A percentile compares a stretch with the other conserved stretches of the same genome.
These are phyloP conservation scores for Apiospora phragmitis DNA, from an alignment of 2,329 filamentous ascomycete genomes.

Conservation along the genomic window DNA sequence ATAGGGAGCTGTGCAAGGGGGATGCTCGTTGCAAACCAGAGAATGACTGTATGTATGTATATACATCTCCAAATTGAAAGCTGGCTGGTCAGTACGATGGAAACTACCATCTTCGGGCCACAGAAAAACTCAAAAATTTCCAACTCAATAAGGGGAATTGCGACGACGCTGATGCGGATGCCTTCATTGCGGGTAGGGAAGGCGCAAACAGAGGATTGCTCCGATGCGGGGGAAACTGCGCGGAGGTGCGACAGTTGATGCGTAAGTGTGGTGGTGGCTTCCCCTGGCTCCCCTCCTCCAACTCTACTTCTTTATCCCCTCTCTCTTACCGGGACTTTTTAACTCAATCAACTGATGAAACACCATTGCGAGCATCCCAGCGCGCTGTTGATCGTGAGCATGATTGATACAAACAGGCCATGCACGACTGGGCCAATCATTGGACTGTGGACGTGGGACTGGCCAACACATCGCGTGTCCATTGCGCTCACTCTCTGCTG, in stretches of 20 bases:
- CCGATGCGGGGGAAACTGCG: not conserved
- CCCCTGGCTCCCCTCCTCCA: not conserved
- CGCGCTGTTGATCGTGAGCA: not conserved
- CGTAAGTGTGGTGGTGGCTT: not conserved
- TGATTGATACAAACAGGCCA: not conserved
- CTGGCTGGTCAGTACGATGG: no score
- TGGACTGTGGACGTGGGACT: not conserved
- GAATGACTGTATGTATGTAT: no score
- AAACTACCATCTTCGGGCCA: no score
- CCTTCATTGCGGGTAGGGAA: not conserved
- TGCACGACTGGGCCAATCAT: not conserved
- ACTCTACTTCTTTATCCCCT: not conserved
- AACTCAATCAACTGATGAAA: slow-evolving; percentile 5
- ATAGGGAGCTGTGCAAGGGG: no score
- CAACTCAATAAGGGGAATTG: not conserved
- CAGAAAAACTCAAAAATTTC: not conserved
- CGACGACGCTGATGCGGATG: not conserved
- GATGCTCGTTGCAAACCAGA: no score
- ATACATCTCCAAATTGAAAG: no score
- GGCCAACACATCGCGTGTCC: not conserved
- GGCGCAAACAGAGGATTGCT: not conserved
- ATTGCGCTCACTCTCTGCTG: not conserved
- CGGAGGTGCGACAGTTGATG: not conserved
- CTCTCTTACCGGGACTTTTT: not conserved
- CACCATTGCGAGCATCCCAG: not conserved